Evolutionary conservation across 1,284 basidiomycete genomes (phyloP), one percentile per base, ranked within the genome.

Genomic region (Ceraceosorus guamensis): DNA sequence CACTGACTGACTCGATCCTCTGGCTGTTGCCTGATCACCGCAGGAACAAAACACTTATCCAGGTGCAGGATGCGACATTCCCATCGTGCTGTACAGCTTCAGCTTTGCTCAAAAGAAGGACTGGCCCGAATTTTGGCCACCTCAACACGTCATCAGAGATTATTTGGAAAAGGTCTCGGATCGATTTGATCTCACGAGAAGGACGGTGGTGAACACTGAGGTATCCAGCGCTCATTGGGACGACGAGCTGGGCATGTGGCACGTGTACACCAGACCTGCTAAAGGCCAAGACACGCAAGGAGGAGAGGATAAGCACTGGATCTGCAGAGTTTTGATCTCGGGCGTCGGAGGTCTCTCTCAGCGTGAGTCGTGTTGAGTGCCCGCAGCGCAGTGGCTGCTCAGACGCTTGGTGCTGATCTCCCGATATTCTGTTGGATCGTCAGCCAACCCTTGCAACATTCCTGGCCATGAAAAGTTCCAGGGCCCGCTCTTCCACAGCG

Each of bases 401-500:
- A 24, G 24, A 24, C 24, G 24, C 24, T 24, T 24, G 24, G 24
- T 24, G 24, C 24, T 24, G 24, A 24, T 24, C 24, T 24, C 24
- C 24, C 24, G 24, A 24, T 3, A 24, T 24, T n/a, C n/a, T 7
- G 13, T 45, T 24, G 24, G 2, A 24, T 2, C 31, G 4, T 34
- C 10, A 30, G n/a, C 73, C 24, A 76, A 75, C 50, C 37, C 55
- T 3, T 71, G 68, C 50, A 60, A 61, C 34, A 71, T 75, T 32
- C 55, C 62, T 5, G 73, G 73, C 4, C 48, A 68, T 37, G 67
- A 76, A 46, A 56, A 57, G 14, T 77, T 77, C 54, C 53, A 67
- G 14, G 70, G 68, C 2, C 52, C 68, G 30, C 13, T 57, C 52
- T 77, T 78, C 62, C 77, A 78, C 57, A 73, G 73, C 32, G 75